Evolutionary conservation across 2,329 filamentous ascomycete species (phyloP), one percentile per base, ranked within the genome.

Genomic region (Calonectria naviculata): DNA sequence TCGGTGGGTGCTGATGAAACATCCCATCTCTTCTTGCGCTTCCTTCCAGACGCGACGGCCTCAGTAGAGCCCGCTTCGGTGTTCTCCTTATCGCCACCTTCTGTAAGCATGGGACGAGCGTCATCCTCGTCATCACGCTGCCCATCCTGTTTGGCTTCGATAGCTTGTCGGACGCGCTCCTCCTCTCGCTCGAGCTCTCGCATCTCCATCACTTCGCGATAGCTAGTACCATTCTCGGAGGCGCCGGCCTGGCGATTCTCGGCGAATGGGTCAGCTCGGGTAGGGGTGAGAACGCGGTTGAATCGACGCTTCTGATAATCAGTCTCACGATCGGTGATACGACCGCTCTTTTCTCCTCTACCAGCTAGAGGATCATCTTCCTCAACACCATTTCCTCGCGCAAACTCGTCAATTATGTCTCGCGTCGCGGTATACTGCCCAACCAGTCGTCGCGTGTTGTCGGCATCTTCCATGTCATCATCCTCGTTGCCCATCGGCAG

Each of bases 261-360:
- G 29, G 94, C 93, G 80, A 97, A 97, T 0, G 95, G 93, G 81
- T 98, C 95, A 72, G 92, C 94, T 79, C 95, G 92, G 10, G 94
- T 95, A 5, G 95, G 95, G 26, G 95, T 97, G 73, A 98, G 88
- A 64, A 91, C 92, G 72, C 97, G 95, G 81, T 98, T 93, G 83
- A 97, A 97, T 71, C 95, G 92, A 75, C 95, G 94, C 85, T 97
- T 98, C 85, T 99, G 97, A 82, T 99, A 99, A 81, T 98, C 96
- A 74, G 95, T 97, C 87, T 98, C 96, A 79, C 97, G 93, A 81
- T 97, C 96, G 72, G 93, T 89, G 80, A 99, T 98, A 78, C 96
- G 93, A 69, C 93, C 95, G 82, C 95, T 94, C 85, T 96, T 94
- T 87, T 98, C 97, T 76, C 90, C 89, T 76, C 93, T 91, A 52